Evolutionary conservation across 352 stramenopile species (phyloP).

Genomic region (Phytophthora citricola): DNA sequence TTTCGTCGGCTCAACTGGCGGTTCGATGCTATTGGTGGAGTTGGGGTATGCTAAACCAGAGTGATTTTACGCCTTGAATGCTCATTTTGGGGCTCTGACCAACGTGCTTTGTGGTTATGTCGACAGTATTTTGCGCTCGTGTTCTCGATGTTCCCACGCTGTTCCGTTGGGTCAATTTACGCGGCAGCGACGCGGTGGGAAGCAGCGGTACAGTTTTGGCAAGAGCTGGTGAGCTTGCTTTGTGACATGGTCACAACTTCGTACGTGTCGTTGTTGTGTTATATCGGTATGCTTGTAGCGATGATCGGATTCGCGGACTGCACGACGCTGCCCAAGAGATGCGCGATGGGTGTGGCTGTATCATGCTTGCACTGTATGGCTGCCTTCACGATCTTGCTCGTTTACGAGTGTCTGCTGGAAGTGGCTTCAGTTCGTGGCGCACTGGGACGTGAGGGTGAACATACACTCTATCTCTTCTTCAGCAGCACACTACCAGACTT

Average conservation of each 20-base stretch:
- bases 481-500: constrained; percentile 78
- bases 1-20: constrained; percentile 95
- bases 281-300: constrained; percentile 59
- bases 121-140: constrained; percentile 90
- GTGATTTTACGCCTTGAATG: not conserved
- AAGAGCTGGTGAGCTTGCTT: constrained; percentile 63
- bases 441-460: constrained; percentile 65
- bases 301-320: constrained; percentile 80
- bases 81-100: constrained; percentile 9
- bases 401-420: constrained; percentile 85
- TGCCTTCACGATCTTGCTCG: constrained; percentile 74
- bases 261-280: constrained; percentile 76
- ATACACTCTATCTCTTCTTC: constrained; percentile 85
- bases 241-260: constrained; percentile 79
- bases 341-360: constrained; percentile 53
- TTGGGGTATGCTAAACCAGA: constrained; percentile 59
- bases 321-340: constrained; percentile 68
- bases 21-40: constrained; percentile 91
- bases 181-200: constrained; percentile 54
- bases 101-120: constrained; percentile 6
- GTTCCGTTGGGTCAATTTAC: constrained; percentile 80
- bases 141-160: constrained; percentile 94
- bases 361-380: constrained; percentile 68
- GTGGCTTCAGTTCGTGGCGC: constrained; percentile 68
- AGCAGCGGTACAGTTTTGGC: constrained; percentile 48